Evolutionary conservation across 1,284 basidiomycete species (phyloP).

Genomic region (Marasmius sp.): DNA sequence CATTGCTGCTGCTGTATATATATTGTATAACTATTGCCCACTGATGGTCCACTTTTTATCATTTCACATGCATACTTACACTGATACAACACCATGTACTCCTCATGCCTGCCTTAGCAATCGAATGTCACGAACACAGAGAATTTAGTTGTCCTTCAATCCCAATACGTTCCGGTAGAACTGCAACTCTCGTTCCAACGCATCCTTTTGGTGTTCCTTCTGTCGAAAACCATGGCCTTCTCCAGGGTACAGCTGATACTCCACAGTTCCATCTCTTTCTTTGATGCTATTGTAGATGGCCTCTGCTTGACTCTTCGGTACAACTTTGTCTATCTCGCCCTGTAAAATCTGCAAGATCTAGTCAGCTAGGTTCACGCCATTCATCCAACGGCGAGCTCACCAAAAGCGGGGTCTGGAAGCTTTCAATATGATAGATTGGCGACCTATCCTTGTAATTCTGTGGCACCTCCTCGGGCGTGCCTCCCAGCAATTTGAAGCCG

Average conservation of each 20-base stretch:
- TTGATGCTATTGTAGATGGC: slow-evolving; percentile 43
- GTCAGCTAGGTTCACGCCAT: neutral
- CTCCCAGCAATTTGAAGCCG: slow-evolving; percentile 55
- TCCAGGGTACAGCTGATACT: slow-evolving; percentile 49
- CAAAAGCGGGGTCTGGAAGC: slow-evolving; percentile 51
- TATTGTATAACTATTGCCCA: no score
- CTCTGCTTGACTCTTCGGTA: slow-evolving; percentile 56
- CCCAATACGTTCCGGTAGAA: slow-evolving; percentile 41
- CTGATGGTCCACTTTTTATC: no score
- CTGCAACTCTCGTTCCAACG: slow-evolving; percentile 41
- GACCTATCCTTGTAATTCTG: slow-evolving; percentile 50
- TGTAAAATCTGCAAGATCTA: slow-evolving; percentile 45
- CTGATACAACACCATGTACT: neutral
- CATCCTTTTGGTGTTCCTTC: slow-evolving; percentile 41
- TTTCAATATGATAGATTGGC: slow-evolving; percentile 49
- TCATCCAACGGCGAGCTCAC: slow-evolving; percentile 28
- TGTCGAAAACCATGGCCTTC: slow-evolving; percentile 59
- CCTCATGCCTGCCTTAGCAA: neutral
- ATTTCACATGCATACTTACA: neutral
- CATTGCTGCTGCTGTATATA: no score
- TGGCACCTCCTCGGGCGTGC: slow-evolving; percentile 42
- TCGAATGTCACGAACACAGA: neutral
- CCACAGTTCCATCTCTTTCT: slow-evolving; percentile 39
- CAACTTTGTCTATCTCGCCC: slow-evolving; percentile 54
- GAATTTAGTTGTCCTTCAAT: slow-evolving; percentile 14